These are phyloP conservation scores for Exserohilum turcica DNA, from an alignment of 2,329 filamentous ascomycete genomes.

Conservation along the genomic window DNA sequence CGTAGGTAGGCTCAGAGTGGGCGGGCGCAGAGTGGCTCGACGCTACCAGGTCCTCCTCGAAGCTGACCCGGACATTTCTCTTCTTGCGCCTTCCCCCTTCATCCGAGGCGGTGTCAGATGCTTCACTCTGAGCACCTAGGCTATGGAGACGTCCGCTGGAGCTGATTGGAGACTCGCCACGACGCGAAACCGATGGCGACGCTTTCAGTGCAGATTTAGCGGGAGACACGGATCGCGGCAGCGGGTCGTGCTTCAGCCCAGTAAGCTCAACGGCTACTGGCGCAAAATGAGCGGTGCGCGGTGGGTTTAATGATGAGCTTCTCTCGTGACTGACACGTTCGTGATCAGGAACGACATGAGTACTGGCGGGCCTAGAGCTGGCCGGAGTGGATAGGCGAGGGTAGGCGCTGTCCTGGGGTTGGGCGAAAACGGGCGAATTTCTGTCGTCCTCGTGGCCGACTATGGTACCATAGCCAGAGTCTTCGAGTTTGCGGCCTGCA, in stretches of 20 bases:
- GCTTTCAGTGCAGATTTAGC: constrained; percentile 78
- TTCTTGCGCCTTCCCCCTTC: constrained; percentile 50
- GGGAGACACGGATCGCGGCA: constrained; percentile 72
- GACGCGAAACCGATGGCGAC: constrained; percentile 58
- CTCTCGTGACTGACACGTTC: constrained; percentile 33
- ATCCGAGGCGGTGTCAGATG: constrained; percentile 61
- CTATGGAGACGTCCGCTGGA: constrained; percentile 56
- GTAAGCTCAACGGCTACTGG: constrained; percentile 58
- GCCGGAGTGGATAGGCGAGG: constrained; percentile 24
- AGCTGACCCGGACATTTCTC: constrained; percentile 76
- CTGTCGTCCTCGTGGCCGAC: constrained; percentile 12
- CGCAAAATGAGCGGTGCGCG: constrained; percentile 70
- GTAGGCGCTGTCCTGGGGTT: constrained; percentile 37
- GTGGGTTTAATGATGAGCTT: constrained; percentile 62
- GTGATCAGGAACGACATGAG: constrained; percentile 20
- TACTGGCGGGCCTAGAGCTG: constrained; percentile 12
- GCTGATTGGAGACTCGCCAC: constrained; percentile 53
- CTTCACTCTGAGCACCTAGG: constrained; percentile 57
- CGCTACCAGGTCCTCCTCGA: constrained; percentile 69
- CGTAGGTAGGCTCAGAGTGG: constrained; percentile 26
- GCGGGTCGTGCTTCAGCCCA: constrained; percentile 69
- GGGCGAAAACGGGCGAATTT: constrained; percentile 26
- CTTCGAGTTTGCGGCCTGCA: constrained; percentile 23
- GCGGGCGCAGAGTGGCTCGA: constrained; percentile 54
- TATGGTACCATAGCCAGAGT: constrained; percentile 11